Evolutionary conservation across 805 yeast genomes (phyloP), one percentile per base, ranked within the genome.

Genomic region (Yamadazyma kitorensis): DNA sequence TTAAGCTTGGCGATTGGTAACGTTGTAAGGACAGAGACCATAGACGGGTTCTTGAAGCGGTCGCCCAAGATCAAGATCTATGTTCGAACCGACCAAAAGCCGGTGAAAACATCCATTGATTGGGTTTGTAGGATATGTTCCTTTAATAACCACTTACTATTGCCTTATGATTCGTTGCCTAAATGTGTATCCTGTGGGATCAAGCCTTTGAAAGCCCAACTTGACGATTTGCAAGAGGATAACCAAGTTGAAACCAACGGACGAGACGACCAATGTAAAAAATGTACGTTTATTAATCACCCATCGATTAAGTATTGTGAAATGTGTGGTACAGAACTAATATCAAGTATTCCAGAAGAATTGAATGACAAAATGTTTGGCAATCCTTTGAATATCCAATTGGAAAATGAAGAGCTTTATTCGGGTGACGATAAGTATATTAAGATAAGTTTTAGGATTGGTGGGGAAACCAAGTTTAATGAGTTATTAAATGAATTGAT

Each of bases 51-150:
- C 49, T 55, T 91, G 31, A 76, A 80, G 42, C 74, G 88, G 4
- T 83, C 93, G 9, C 87, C 97, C 0, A 86, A 88, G 48, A 68
- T 89, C n/a, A 75, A 62, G 43, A 34, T 60, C 9, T 60, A 39
- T 34, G 16, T 61, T 3, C 6, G n/a, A n/a, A 8, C 15, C n/a
- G 27, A 24, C 7, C 7, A 24, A 8, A 21, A 12, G 12, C 2
- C 23, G n/a, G 10, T 4, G 10, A 19, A 28, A 14, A 11, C 13
- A 17, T 12, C 53, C 12, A 26, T 43, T n/a, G 62, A 69, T 19
- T 91, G 98, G 98, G 71, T 73, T 1, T 91, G 98, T 55, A 82
- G 83, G n/a, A 89, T 93, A 3, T 91, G 98, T 57, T 76, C 78
- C n/a, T 84, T 68, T 52, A 67, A 80, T 17, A 86, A 87, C 49